These are phyloP conservation scores for Parafenestella ontariensis DNA, from an alignment of 2,329 filamentous ascomycete species.

Conservation along the genomic window DNA sequence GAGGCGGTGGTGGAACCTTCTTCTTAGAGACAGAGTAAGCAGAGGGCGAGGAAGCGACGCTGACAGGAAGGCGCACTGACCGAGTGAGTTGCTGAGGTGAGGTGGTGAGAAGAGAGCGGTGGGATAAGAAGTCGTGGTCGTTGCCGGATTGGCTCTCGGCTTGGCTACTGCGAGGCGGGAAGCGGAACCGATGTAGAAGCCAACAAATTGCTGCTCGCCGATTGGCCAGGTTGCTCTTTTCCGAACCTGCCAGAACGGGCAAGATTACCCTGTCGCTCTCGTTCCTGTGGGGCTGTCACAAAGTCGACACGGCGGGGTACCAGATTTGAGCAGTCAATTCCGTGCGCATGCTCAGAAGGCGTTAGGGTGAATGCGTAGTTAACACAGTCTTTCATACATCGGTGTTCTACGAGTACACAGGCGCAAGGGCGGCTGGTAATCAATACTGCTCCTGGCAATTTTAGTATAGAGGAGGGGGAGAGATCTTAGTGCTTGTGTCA, in stretches of 20 bases:
- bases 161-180: conserved; percentile 7
- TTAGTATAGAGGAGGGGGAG: too few species aligned
- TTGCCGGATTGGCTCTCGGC: conserved; percentile 20
- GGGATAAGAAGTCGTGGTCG: conserved; percentile 21
- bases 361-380: too few species aligned
- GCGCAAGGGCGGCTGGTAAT: too few species aligned
- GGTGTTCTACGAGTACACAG: too few species aligned
- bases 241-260: conserved; percentile 13
- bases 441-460: too few species aligned
- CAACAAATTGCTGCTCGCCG: conserved; percentile 20
- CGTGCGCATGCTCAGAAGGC: conserved; percentile 1
- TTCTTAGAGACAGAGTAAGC: not conserved
- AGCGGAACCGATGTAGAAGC: conserved; percentile 1
- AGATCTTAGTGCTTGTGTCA: not conserved
- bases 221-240: conserved; percentile 19
- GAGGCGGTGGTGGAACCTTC: not conserved
- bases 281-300: conserved; percentile 5
- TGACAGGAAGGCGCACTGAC: not conserved
- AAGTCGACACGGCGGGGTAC: conserved; percentile 3
- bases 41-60: not conserved
- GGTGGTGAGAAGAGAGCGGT: conserved; percentile 7
- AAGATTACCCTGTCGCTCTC: conserved; percentile 22
- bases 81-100: conserved; percentile 8
- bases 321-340: conserved; percentile 12
- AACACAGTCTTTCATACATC: too few species aligned